These are phyloP conservation scores for Parastagonospora nodorum DNA, from an alignment of 2,329 filamentous ascomycete species.

Conservation along the genomic window DNA sequence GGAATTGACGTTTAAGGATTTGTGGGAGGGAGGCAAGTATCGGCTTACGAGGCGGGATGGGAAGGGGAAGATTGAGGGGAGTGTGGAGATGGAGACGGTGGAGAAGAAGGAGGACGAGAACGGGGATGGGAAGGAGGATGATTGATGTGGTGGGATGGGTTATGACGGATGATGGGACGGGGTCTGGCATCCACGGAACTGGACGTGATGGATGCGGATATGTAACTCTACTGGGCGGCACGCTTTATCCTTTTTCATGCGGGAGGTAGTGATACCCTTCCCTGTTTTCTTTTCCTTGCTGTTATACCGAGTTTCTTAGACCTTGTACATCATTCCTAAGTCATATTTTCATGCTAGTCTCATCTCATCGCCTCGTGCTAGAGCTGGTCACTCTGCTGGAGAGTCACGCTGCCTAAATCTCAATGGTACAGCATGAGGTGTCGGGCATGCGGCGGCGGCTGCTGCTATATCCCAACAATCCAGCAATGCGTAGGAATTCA, in stretches of 20 bases:
- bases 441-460: too few species aligned
- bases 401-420: too few species aligned
- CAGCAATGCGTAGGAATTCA: too few species aligned
- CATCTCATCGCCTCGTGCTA: too few species aligned
- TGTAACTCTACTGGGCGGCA: neutral
- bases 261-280: neutral
- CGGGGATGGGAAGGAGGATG: conserved; percentile 22
- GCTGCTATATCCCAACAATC: too few species aligned
- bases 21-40: conserved; percentile 84
- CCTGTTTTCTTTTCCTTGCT: neutral
- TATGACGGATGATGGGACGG: neutral
- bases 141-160: conserved; percentile 2
- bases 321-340: neutral
- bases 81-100: conserved; percentile 41
- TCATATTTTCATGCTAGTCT: neutral
- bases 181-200: neutral
- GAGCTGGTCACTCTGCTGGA: too few species aligned
- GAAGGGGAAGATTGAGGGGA: conserved; percentile 34
- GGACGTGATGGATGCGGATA: neutral
- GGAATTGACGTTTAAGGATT: conserved; percentile 92
- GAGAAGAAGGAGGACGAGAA: conserved; percentile 33
- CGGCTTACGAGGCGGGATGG: conserved; percentile 36
- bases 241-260: neutral
- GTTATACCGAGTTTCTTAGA: too few species aligned
- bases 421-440: too few species aligned